These are phyloP conservation scores for Ophiostoma fasciatum DNA, from an alignment of 2,329 filamentous ascomycete species.

Conservation along the genomic window DNA sequence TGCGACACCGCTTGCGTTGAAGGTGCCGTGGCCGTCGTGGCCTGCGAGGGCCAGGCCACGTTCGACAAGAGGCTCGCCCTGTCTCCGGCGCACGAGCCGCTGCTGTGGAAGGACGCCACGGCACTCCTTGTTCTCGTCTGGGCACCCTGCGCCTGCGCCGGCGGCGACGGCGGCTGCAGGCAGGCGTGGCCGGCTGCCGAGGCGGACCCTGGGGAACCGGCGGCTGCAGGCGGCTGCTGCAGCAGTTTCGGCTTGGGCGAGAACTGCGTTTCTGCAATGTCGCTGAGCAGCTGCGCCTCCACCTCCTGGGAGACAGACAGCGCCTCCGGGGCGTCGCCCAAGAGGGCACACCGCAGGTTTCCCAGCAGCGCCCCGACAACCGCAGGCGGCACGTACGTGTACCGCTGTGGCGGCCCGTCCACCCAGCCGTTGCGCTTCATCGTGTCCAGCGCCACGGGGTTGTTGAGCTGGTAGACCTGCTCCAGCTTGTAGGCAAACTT, in stretches of 20 bases:
- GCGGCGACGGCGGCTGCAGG: too few relatives aligned
- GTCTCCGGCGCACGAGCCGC: too few relatives aligned
- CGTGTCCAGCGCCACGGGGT: slow-evolving; percentile 35
- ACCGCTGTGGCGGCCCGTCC: slow-evolving; percentile 30
- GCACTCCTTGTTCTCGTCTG: too few relatives aligned
- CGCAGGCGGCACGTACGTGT: slow-evolving; percentile 39
- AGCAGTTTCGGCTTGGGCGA: not conserved
- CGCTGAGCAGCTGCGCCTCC: slow-evolving; percentile 34
- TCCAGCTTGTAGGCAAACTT: slow-evolving; percentile 37
- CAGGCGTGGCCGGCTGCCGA: too few relatives aligned
- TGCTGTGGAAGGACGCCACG: too few relatives aligned
- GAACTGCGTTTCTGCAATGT: slow-evolving; percentile 20
- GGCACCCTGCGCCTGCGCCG: too few relatives aligned
- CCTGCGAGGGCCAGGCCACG: slow-evolving; percentile 26
- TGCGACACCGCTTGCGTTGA: too few relatives aligned
- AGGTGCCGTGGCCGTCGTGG: slow-evolving; percentile 26
- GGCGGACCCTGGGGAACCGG: too few relatives aligned
- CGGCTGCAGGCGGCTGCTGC: too few relatives aligned
- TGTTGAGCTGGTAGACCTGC: slow-evolving; percentile 47
- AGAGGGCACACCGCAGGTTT: slow-evolving; percentile 41
- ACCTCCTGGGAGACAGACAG: slow-evolving; percentile 35
- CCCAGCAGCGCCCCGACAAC: slow-evolving; percentile 41
- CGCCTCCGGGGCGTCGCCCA: too few relatives aligned
- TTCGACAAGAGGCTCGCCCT: too few relatives aligned
- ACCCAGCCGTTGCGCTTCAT: slow-evolving; percentile 43